Evolutionary conservation across 208 protist species (phyloP), one percentile per base, ranked within the genome.

Genomic region (Novymonas esmeraldas): DNA sequence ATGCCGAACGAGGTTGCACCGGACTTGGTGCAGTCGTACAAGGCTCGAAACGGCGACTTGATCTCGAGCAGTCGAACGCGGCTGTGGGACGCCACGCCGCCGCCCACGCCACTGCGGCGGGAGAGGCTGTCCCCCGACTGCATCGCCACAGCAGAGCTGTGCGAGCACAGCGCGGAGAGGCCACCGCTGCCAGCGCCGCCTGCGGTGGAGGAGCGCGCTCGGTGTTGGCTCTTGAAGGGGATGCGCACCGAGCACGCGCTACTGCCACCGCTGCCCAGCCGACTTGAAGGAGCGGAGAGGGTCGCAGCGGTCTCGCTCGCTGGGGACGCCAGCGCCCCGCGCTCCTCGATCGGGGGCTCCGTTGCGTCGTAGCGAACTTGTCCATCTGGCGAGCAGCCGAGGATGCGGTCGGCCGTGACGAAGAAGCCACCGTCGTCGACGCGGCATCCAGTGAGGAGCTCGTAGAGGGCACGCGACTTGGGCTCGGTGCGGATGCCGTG

Each of bases 381-480:
- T 3, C 92, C 92, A 45, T 97, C 92, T 2, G 92, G 92, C 0
- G 92, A 95, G 72, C 89, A 95, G 20, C 83, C 92, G 0, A 97
- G 71, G 5, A 93, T 39, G 16, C 78, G 44, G 13, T 89, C 86
- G 10, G 49, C 49, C 6, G 81, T 83, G 3, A 91, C 51, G 39
- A 92, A 95, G 44, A 97, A 97, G 33, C 92, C 89, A 7, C 92
- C 92, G 24, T 95, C 79, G 62, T 82, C 61, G 28, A 95, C 89
- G 31, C 71, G 11, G 36, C 58, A 70, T 2, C 86, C 85, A 0
- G 88, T 92, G n/a, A 94, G 69, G 9, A 95, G 34, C 60, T 97
- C 92, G 72, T 97, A 97, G 44, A 97, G 64, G 0, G 85, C 48
- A 11, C 92, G 78, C 1, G 92, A 72, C 73, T 95, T 95, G 13